Base-by-base conservation (phyloP, 2,329 filamentous ascomycete species). In the Stagonosporopsis chrysanthemi region DNA sequence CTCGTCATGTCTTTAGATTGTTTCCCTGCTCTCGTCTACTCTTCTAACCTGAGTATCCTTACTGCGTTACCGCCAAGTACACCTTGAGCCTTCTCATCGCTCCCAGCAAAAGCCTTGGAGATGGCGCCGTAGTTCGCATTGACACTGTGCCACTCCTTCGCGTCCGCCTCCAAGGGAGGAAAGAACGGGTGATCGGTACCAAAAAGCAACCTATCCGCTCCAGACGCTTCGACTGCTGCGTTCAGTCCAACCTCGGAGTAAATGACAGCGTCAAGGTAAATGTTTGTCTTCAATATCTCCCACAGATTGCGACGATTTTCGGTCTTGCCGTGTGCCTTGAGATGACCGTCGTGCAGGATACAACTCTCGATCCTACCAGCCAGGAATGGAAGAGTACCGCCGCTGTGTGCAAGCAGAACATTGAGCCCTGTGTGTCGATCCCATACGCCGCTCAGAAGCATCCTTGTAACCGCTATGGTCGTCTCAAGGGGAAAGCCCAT, bases 401-500 rank as follows among this genome's bases (percentile, higher is more conserved):
- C 93, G 23, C 90, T 92, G 77, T 97, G 93, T 0, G 93, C 93
- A 4, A 97, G 81, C 51, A 97, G 81, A 70, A 97, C 87, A 22
- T 86, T 82, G 60, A 97, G 77, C 8, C 81, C 79, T 0, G 84
- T 84, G 41, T 92, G 89, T 9, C 85, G 82, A 74, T 96, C 92
- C 75, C 95, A 97, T 0, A 96, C 90, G 0, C 91, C 90, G 0
- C 89, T 85, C n/a, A 97, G 80, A 51, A 92, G 88, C 91, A 97
- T 96, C 43, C 93, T 83, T 4, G 90, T 87, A 2, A 97, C 88
- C 0, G 92, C 91, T 66, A 97, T 94, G 1, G 93, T 97, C 0
- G 93, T 97, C 78, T 97, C 93, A 64, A 97, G 85, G 0, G 93
- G 92, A 72, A 97, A 97, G 0, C 93, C 93, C 3, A 97, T 80